Evolutionary conservation across 1,139 yeast species (phyloP).

Genomic region (Pichia sp.): DNA sequence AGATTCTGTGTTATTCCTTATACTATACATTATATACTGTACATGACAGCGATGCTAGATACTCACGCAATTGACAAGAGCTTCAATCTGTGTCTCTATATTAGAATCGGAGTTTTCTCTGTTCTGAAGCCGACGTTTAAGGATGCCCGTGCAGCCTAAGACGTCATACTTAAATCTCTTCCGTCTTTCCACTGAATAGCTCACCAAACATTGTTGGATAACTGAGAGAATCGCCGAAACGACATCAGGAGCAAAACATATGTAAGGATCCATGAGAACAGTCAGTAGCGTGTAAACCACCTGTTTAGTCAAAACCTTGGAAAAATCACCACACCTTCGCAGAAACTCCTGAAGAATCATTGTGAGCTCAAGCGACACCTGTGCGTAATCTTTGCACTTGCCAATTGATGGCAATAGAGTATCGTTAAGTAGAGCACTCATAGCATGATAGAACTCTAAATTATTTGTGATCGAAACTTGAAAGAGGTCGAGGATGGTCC

Average conservation of each 20-base stretch:
- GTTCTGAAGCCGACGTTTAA: slow-evolving; percentile 10
- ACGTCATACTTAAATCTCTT: slow-evolving; percentile 11
- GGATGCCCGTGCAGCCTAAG: slow-evolving; percentile 13
- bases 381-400: slow-evolving; percentile 24
- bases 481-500: slow-evolving; percentile 18
- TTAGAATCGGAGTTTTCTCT: neutral
- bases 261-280: slow-evolving; percentile 26
- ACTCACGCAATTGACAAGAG: slow-evolving; percentile 1
- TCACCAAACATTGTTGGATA: slow-evolving; percentile 3
- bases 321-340: slow-evolving; percentile 17
- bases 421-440: slow-evolving; percentile 25
- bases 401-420: slow-evolving; percentile 26
- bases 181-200: neutral
- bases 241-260: slow-evolving; percentile 17
- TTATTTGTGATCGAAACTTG: slow-evolving; percentile 8
- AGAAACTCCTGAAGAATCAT: slow-evolving; percentile 17
- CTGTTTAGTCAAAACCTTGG: slow-evolving; percentile 21
- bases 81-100: neutral
- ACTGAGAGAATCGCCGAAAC: neutral
- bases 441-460: slow-evolving; percentile 14
- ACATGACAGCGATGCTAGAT: neutral
- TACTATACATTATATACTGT: too few relatives aligned
- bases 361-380: slow-evolving; percentile 16
- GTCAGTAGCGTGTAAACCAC: slow-evolving; percentile 24
- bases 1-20: neutral